phyloP scores from a whole-genome alignment of 2,329 filamentous ascomycete genomes.

The Podosphaera fusca region DNA sequence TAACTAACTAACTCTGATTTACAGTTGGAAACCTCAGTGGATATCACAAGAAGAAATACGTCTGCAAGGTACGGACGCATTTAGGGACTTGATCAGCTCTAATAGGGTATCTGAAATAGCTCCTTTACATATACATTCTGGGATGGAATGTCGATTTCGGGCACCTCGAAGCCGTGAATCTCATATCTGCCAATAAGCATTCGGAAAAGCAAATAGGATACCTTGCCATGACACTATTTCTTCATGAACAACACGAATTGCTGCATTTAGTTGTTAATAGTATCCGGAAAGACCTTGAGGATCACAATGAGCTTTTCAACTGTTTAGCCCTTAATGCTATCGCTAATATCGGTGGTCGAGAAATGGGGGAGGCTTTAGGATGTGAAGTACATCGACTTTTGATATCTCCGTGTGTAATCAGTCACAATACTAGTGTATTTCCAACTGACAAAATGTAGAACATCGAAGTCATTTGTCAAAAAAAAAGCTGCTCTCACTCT shows the following conservation, averaged over 20 bases:
- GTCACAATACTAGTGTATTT: neutral
- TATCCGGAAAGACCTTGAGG: slow-evolving; percentile 83
- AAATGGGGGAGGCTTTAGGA: slow-evolving; percentile 90
- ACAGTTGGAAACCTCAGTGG: slow-evolving; percentile 70
- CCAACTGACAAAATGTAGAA: slow-evolving; percentile 20
- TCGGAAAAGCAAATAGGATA: slow-evolving; percentile 99
- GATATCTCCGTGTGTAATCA: slow-evolving; percentile 60
- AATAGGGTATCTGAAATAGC: slow-evolving; percentile 17
- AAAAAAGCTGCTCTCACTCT: slow-evolving; percentile 94
- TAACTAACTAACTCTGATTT: neutral
- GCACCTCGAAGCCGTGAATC: slow-evolving; percentile 90
- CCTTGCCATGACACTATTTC: slow-evolving; percentile 84
- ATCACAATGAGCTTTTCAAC: slow-evolving; percentile 94
- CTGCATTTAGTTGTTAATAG: slow-evolving; percentile 94
- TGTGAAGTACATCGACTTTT: slow-evolving; percentile 78
- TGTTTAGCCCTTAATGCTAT: slow-evolving; percentile 92
- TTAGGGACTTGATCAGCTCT: neutral
- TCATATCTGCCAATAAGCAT: slow-evolving; percentile 91
- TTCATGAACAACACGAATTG: slow-evolving; percentile 92
- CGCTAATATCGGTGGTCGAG: slow-evolving; percentile 84
- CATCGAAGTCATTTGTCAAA: slow-evolving; percentile 93
- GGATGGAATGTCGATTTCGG: slow-evolving; percentile 99
- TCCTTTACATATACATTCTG: slow-evolving; percentile 96
- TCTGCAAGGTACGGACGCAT: slow-evolving; percentile 52
- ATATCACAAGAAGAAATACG: slow-evolving; percentile 99